Evolutionary conservation across 2,329 filamentous ascomycete genomes (phyloP).

Genomic region (Aspergillus quadrilineatus): DNA sequence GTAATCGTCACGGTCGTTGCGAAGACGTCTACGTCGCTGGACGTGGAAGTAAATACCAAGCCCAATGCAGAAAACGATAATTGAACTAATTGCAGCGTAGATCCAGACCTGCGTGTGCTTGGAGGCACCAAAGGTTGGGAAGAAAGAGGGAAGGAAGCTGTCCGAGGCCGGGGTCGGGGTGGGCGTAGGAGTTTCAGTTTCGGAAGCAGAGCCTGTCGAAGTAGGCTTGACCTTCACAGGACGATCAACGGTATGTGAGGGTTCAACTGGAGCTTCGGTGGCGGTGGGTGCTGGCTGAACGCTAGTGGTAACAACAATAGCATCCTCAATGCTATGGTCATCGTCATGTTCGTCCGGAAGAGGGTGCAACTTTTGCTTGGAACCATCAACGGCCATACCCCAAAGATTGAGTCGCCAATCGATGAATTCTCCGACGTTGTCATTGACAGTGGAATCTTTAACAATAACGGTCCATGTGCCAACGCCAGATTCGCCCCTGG

Average conservation of each 20-base stretch:
- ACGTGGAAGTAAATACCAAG: conserved; percentile 80
- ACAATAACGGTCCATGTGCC: conserved; percentile 91
- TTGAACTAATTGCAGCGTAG: conserved; percentile 80
- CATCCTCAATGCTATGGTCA: conserved; percentile 69
- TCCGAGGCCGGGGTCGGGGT: conserved; percentile 41
- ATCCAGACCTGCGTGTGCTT: conserved; percentile 92
- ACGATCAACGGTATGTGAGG: conserved; percentile 65
- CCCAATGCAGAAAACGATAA: conserved; percentile 76
- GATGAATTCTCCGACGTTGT: conserved; percentile 71
- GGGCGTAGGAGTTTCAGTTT: conserved; percentile 28
- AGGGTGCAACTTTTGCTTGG: conserved; percentile 71
- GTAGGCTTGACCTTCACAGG: conserved; percentile 62
- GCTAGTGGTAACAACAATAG: conserved; percentile 64
- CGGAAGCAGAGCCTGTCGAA: conserved; percentile 27
- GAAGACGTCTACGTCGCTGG: conserved; percentile 72
- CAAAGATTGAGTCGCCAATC: conserved; percentile 95
- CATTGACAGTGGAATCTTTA: conserved; percentile 78
- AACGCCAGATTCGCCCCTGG: conserved; percentile 80
- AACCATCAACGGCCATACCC: conserved; percentile 80
- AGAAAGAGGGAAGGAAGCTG: conserved; percentile 74
- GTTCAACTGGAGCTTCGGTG: conserved; percentile 46
- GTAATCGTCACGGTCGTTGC: conserved; percentile 78
- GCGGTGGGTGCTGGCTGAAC: conserved; percentile 50
- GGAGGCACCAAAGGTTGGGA: conserved; percentile 86
- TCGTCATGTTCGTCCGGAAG: conserved; percentile 83